Evolutionary conservation across 805 yeast genomes (phyloP).

Genomic region (Millerozyma acaciae): DNA sequence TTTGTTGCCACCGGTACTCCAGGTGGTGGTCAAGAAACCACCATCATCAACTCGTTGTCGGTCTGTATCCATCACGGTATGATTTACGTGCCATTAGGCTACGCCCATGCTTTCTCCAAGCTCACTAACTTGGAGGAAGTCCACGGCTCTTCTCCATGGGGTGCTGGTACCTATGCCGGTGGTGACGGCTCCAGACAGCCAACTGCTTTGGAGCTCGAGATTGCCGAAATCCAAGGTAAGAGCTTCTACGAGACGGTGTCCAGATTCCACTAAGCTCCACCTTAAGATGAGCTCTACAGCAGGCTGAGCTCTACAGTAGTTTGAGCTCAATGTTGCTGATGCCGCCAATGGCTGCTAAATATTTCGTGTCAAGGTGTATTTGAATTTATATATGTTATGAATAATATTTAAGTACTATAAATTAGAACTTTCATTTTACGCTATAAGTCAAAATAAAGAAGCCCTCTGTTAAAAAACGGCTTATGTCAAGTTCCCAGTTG

Average conservation of each 20-base stretch:
- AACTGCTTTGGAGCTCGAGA: slow-evolving; percentile 54
- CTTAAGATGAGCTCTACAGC: no score
- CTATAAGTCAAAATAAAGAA: no score
- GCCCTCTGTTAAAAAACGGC: no score
- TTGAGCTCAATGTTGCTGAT: no score
- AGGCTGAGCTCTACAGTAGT: no score
- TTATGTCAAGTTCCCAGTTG: no score
- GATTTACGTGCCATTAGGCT: slow-evolving; percentile 76
- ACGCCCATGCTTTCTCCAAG: slow-evolving; percentile 52
- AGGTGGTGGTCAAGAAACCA: slow-evolving; percentile 83
- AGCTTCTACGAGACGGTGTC: slow-evolving; percentile 40
- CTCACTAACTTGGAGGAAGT: slow-evolving; percentile 55
- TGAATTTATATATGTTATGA: no score
- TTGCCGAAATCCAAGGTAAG: slow-evolving; percentile 67
- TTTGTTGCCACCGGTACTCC: slow-evolving; percentile 71
- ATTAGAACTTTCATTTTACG: no score
- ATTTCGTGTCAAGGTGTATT: no score
- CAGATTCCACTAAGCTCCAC: no score
- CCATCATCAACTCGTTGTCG: slow-evolving; percentile 61
- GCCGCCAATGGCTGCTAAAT: no score
- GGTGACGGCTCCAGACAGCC: slow-evolving; percentile 74
- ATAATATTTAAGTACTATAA: no score
- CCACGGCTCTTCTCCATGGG: slow-evolving; percentile 84
- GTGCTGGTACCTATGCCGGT: slow-evolving; percentile 79
- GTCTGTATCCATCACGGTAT: slow-evolving; percentile 76